phyloP scores from a whole-genome alignment of 192 early-diverging fungal species.

The Backusella morwellensis region DNA sequence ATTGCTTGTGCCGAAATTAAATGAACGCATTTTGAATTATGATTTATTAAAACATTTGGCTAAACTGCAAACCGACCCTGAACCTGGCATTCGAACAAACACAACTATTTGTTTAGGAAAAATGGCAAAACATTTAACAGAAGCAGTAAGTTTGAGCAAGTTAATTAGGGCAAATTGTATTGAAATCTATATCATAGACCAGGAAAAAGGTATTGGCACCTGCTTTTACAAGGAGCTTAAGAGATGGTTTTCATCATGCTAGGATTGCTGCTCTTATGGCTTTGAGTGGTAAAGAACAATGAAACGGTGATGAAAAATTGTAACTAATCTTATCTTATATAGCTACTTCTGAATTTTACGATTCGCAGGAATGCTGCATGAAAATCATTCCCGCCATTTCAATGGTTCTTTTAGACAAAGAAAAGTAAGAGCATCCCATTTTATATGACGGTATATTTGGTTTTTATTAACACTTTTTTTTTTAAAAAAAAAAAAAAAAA shows the following conservation, averaged over 20 bases:
- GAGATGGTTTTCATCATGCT: conserved; percentile 88
- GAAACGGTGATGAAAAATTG: neutral
- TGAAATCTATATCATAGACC: conserved; percentile 43
- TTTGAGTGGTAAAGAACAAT: conserved; percentile 39
- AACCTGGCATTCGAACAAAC: conserved; percentile 96
- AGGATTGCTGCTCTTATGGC: conserved; percentile 85
- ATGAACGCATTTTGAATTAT: conserved; percentile 74
- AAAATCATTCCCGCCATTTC: conserved; percentile 75
- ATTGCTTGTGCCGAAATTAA: conserved; percentile 70
- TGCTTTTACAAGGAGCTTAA: conserved; percentile 77
- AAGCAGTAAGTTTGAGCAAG: conserved; percentile 47
- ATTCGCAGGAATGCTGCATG: conserved; percentile 67
- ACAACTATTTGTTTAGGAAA: conserved; percentile 96
- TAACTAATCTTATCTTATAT: neutral
- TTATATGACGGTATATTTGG: neutral
- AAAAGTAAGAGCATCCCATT: conserved; percentile 51
- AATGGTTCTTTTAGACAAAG: conserved; percentile 69
- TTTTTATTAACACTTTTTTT: neutral
- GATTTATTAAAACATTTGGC: conserved; percentile 85
- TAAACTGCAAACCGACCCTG: conserved; percentile 86
- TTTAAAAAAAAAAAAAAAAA: too few species aligned
- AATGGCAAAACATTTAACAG: conserved; percentile 75
- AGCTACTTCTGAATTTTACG: conserved; percentile 71
- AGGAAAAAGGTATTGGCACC: conserved; percentile 78
- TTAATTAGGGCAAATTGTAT: neutral